These are phyloP conservation scores for Trichoderma sp. DNA, from an alignment of 2,329 filamentous ascomycete genomes.

Conservation along the genomic window DNA sequence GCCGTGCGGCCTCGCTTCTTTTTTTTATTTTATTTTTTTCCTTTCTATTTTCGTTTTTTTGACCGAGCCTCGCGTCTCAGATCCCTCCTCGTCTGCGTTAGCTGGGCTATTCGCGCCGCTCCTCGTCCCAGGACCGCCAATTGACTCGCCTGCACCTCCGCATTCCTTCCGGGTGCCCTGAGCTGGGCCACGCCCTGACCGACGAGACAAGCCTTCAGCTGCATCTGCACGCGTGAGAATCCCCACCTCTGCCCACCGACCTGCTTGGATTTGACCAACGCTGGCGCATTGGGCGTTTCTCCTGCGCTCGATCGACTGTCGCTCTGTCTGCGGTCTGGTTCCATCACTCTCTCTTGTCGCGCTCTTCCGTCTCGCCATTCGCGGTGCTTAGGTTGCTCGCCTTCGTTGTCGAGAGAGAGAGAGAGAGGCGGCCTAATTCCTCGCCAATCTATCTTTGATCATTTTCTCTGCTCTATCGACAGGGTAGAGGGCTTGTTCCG, in stretches of 20 bases:
- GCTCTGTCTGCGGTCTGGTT: conserved; percentile 26
- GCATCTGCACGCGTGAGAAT: conserved; percentile 20
- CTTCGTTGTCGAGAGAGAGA: background rate
- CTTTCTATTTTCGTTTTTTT: background rate
- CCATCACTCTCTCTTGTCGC: conserved; percentile 25
- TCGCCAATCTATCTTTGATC: conserved; percentile 7
- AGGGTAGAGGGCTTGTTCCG: background rate
- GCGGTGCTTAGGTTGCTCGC: background rate
- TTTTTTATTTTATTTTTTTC: background rate
- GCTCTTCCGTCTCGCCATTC: conserved; percentile 9
- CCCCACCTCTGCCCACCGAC: conserved; percentile 9
- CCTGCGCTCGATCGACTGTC: conserved; percentile 2
- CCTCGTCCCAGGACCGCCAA: background rate
- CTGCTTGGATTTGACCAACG: conserved; percentile 5
- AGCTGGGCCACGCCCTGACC: conserved; percentile 12
- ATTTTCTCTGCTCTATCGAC: background rate
- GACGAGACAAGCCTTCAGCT: conserved; percentile 19
- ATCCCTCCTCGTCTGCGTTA: conserved; percentile 14
- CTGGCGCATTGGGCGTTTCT: conserved; percentile 8
- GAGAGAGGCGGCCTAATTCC: conserved; percentile 9
- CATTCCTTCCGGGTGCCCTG: background rate
- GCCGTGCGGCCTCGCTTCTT: conserved; percentile 18
- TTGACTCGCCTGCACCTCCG: background rate
- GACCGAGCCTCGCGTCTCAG: background rate
- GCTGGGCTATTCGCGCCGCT: conserved; percentile 16